Evolutionary conservation across 1,139 yeast species (phyloP).

Genomic region (Pichia sp.): DNA sequence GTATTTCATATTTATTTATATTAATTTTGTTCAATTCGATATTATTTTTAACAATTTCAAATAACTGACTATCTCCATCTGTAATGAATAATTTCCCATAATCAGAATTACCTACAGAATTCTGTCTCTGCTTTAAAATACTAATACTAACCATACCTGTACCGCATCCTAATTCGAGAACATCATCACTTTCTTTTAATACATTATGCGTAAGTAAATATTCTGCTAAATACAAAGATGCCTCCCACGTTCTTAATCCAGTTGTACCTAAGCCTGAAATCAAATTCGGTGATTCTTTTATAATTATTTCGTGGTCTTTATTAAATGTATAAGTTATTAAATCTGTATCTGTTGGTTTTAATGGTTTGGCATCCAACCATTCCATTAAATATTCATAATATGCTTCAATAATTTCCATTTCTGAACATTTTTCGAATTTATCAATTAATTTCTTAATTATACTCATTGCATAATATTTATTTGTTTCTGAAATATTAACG

Average conservation of each 20-base stretch:
- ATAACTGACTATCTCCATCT: constrained; percentile 68
- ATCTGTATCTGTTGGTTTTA: constrained; percentile 43
- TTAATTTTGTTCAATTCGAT: constrained; percentile 39
- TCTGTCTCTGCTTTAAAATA: constrained; percentile 28
- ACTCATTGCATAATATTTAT: constrained; percentile 45
- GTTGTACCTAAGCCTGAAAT: constrained; percentile 77
- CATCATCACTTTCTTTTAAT: constrained; percentile 7
- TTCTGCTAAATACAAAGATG: constrained; percentile 63
- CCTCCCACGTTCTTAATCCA: constrained; percentile 93
- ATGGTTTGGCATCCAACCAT: constrained; percentile 37
- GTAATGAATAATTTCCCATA: constrained; percentile 44
- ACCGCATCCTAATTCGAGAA: constrained; percentile 79
- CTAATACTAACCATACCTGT: constrained; percentile 79
- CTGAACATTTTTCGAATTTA: constrained; percentile 21
- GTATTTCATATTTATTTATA: constrained; percentile 28
- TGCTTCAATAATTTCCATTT: constrained; percentile 37
- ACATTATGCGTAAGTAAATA: constrained; percentile 31
- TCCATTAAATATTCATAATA: constrained; percentile 47
- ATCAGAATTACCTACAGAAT: not conserved
- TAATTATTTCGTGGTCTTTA: constrained; percentile 31
- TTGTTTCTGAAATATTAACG: constrained; percentile 27
- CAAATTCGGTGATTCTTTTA: constrained; percentile 57
- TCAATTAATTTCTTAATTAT: constrained; percentile 40
- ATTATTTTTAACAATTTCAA: constrained; percentile 45
- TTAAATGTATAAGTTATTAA: constrained; percentile 39